Conservation (phyloP, 768 basidiomycete genomes). For the Lyophyllum semitale region DNA sequence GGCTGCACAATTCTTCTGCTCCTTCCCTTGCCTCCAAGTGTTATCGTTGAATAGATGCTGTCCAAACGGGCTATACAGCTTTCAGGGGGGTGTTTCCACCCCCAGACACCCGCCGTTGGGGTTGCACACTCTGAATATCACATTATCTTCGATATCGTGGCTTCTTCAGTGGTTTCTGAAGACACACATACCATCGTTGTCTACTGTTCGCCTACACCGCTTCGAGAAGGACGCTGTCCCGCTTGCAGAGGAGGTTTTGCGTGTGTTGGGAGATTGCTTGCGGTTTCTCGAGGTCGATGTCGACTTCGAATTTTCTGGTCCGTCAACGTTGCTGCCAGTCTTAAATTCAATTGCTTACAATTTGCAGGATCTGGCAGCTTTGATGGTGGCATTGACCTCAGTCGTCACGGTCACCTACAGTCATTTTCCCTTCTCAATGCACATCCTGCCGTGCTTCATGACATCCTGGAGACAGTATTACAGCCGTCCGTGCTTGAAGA, state of each 20-base stretch:
- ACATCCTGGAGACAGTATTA: neutral
- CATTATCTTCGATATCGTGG: neutral
- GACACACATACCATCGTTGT: neutral
- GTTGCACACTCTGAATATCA: neutral
- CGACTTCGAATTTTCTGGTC: neutral
- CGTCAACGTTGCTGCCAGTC: neutral
- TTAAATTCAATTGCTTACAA: neutral
- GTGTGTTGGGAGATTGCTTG: neutral
- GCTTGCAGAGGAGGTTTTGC: neutral
- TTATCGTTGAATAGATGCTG: neutral
- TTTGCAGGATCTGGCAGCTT: neutral
- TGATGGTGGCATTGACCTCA: neutral
- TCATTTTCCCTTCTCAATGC: neutral
- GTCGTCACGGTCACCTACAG: neutral
- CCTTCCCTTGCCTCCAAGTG: neutral
- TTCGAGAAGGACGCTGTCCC: neutral
- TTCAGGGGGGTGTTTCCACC: neutral
- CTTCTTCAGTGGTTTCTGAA: neutral
- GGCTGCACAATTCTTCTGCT: neutral
- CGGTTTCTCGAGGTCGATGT: neutral
- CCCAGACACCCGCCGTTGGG: neutral
- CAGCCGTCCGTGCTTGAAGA: neutral
- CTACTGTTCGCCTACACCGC: neutral
- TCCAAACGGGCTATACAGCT: neutral
- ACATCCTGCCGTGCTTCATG: neutral